These are phyloP conservation scores for Xylaria digitata DNA, from an alignment of 2,329 filamentous ascomycete species.

Conservation along the genomic window DNA sequence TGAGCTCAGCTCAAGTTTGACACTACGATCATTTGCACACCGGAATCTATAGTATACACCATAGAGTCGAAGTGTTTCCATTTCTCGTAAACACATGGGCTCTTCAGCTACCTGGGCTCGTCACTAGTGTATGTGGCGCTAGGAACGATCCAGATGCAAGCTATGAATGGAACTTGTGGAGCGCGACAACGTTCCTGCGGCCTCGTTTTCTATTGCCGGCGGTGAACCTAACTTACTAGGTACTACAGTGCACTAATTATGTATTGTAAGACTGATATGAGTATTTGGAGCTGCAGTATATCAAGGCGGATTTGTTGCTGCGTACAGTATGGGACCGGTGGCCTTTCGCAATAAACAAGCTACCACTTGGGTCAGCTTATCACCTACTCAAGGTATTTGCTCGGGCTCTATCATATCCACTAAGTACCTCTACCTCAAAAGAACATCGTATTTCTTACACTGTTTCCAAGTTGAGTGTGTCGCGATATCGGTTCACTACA, in stretches of 20 bases:
- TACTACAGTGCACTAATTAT: neutral
- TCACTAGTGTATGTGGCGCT: conserved; percentile 17
- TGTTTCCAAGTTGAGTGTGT: conserved; percentile 3
- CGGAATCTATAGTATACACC: neutral
- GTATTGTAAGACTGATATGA: neutral
- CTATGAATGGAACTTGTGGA: conserved; percentile 24
- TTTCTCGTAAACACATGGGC: conserved; percentile 7
- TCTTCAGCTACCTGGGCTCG: conserved; percentile 12
- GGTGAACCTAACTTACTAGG: conserved; percentile 4
- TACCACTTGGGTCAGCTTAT: neutral
- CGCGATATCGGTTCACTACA: conserved; percentile 31
- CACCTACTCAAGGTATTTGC: neutral
- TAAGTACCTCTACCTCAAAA: neutral
- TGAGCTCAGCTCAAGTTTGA: conserved; percentile 5
- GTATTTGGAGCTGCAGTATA: neutral
- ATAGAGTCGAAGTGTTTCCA: conserved; percentile 10
- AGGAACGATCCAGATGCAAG: conserved; percentile 26
- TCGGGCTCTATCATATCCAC: neutral
- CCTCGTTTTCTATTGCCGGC: conserved; percentile 6
- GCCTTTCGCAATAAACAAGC: neutral
- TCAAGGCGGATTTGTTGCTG: neutral
- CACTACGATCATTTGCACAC: conserved; percentile 3
- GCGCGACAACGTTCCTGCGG: conserved; percentile 9
- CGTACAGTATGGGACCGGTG: neutral
- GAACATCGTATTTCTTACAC: neutral